Base-by-base conservation (phyloP, 106 monocot species). In the Apostasia ramifera region DNA sequence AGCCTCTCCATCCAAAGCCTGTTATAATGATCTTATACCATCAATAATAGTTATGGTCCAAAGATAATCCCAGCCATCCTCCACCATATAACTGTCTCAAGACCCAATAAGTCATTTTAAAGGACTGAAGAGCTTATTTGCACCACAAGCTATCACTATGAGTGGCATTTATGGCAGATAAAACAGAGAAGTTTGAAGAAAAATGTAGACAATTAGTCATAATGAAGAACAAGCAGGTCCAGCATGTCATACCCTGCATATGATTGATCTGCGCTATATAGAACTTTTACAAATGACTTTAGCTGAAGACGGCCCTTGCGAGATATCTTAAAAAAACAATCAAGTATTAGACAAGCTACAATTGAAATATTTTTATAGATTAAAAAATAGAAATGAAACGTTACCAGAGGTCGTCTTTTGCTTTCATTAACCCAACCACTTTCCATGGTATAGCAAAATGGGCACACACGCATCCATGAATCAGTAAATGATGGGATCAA, bases 361-460 rank as follows among this genome's bases (percentile, higher is more conserved):
- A 58, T 26, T 3, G 47, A 1, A 50, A 15, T 14, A 14, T 6
- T 26, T 11, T 37, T 6, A 41, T 43, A 12, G 54, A 41, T 66
- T 1, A 11, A 26, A 5, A 51, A 59, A 44, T 52, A 2, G 40
- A 49, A 63, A 44, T 15, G 56, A 49, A 53, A 43, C 3, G 38
- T 66, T 78, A 92, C 91, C 79, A 82, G 53, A 52, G 76, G 51
- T 62, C 55, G 61, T n/a, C 69, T 78, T 78, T 67, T 75, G 66
- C 59, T 72, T 71, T 55, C 69, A 65, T 73, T 68, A 67, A 73
- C 53, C 26, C 26, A 26, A 62, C 85, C 91, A 66, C 63, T 85
- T 78, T 91, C 77, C 55, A 82, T 69, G 75, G 15, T 75, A 66
- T 75, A 67, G 64, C 91, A 91, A 70, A 88, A 85, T 2, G 73